Base-by-base conservation (phyloP, 139 green algal genomes). In the Coelastrella sp. region DNA sequence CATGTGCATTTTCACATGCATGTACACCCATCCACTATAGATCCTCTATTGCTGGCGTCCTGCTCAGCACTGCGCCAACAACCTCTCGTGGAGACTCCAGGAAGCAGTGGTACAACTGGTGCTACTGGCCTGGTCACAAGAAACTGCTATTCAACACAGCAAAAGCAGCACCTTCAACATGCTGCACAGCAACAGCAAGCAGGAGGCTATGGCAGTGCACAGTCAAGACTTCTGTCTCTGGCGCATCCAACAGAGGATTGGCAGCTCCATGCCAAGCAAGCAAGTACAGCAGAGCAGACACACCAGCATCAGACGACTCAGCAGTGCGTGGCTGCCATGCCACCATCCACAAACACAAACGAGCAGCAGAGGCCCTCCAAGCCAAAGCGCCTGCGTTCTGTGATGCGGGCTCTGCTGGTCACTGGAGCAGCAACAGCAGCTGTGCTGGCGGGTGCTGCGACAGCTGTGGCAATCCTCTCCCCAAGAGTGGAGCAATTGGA, bases 401-500 rank as follows among this genome's bases (percentile, higher is more conserved):
- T 61, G 82, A 25, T 87, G 70, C 70, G 72, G 19, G 84, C 84
- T 11, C 22, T 89, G 72, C 10, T 82, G 56, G 6, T 72, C 8
- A 82, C 59, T 1, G 84, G 70, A 11, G 84, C 70, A n/a, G 84
- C 84, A 4, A 83, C 84, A 20, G 68, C 72, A n/a, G 65, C 27
- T 20, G 84, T 82, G 56, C 22, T 89, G 8, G 84, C 84, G 9
- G 84, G 84, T 19, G 84, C 84, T 58, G 70, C 49, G 9, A 25
- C 14, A 59, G 84, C 84, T 10, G 14, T 82, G 20, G 84, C 66
- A 59, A 6, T 82, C 14, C 84, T 89, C 20, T 57, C 70, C 5
- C 84, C 84, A 60, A 56, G 84, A 22, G n/a, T 89, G 17, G 84
- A 89, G 70, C 57, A 89, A n/a, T 49, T 89, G 72, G 84, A 89